A percentile compares a stretch with the other conserved stretches of the same genome.
Conservation (phyloP, 2,329 filamentous ascomycete genomes). For the Aureobasidium sp. region DNA sequence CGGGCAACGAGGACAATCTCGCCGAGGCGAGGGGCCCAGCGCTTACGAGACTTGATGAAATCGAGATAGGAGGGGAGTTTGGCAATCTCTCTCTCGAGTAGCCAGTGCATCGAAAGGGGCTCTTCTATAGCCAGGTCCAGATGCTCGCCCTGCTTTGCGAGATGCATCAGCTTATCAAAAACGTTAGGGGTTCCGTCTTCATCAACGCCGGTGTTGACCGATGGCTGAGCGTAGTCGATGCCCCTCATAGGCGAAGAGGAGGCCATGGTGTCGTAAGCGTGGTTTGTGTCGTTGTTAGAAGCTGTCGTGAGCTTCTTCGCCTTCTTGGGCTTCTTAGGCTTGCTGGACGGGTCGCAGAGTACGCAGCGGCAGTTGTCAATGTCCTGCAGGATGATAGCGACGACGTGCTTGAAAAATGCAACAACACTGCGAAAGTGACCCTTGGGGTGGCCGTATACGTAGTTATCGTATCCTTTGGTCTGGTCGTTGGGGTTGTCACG, state of each 20-base stretch:
- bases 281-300: neutral
- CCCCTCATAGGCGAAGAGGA: neutral
- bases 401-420: neutral
- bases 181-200: slow-evolving; percentile 47
- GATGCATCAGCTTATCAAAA: slow-evolving; percentile 41
- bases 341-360: too few species aligned
- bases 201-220: slow-evolving; percentile 24
- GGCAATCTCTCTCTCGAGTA: slow-evolving; percentile 37
- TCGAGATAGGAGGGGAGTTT: slow-evolving; percentile 26
- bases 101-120: slow-evolving; percentile 47
- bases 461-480: slow-evolving; percentile 39
- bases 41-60: slow-evolving; percentile 34
- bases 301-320: too few species aligned
- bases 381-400: neutral
- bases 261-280: neutral
- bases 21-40: slow-evolving; percentile 46
- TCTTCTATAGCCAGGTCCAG: slow-evolving; percentile 42
- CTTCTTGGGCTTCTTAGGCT: too few species aligned
- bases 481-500: slow-evolving; percentile 30
- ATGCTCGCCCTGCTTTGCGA: slow-evolving; percentile 33
- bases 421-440: slow-evolving; percentile 12
- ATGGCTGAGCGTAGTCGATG: neutral
- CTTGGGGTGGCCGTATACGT: slow-evolving; percentile 46
- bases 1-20: slow-evolving; percentile 49
- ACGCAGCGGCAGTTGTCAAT: too few species aligned